Evolutionary conservation across 345 rosid species (phyloP).

Genomic region (Combretum micranthum): DNA sequence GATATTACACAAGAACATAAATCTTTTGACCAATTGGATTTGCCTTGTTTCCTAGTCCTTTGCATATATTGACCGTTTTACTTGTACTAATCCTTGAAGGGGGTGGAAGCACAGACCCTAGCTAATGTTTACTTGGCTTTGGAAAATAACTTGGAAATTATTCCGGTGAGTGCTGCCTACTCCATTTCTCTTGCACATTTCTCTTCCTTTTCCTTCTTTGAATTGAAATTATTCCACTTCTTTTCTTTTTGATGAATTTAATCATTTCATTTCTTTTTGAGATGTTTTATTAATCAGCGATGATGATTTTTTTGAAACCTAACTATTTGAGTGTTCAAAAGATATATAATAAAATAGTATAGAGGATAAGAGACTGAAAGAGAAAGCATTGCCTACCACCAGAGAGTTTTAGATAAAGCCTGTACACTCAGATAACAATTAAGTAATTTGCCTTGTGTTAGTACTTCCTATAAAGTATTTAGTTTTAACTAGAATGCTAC

Average conservation of each 20-base stretch:
- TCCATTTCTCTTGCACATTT: background rate
- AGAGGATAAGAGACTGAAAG: no score
- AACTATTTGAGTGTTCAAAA: background rate
- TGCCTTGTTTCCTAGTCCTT: conserved; percentile 2
- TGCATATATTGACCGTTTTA: background rate
- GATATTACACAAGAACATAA: background rate
- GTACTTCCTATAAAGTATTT: no score
- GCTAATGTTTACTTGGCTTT: conserved; percentile 95
- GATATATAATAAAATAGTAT: no score
- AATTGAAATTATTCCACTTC: background rate
- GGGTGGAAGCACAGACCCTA: conserved; percentile 97
- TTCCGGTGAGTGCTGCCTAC: conserved; percentile 60
- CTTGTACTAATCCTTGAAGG: conserved; percentile 33
- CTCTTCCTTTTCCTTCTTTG: background rate
- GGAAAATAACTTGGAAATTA: conserved; percentile 92
- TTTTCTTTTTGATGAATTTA: conserved; percentile 1
- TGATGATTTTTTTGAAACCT: background rate
- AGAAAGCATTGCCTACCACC: no score
- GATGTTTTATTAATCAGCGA: background rate
- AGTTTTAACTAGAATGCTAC: no score
- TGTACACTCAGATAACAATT: no score
- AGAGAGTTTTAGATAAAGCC: no score
- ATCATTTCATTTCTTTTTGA: background rate
- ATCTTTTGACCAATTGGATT: background rate
- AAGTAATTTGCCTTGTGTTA: no score